Evolutionary conservation across 2,329 filamentous ascomycete genomes (phyloP).

Genomic region (Xylariaceae sp.): DNA sequence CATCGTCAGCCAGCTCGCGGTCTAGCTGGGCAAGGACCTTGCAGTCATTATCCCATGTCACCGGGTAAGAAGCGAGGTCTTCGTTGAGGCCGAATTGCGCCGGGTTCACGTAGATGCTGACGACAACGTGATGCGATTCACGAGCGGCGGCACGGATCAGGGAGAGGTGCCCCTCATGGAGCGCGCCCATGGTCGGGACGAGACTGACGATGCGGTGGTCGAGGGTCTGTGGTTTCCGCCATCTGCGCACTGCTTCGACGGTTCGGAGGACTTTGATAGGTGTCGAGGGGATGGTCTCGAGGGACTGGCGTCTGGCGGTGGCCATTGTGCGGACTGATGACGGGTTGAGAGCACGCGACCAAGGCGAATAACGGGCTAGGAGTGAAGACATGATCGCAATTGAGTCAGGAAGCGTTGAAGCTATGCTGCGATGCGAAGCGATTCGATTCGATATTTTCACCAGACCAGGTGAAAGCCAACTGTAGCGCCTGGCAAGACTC

Average conservation of each 20-base stretch:
- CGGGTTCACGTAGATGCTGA: conserved; percentile 93
- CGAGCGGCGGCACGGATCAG: conserved; percentile 77
- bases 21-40: conserved; percentile 63
- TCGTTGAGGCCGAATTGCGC: conserved; percentile 90
- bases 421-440: background rate
- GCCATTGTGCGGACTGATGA: conserved; percentile 22
- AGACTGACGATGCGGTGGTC: conserved; percentile 72
- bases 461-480: too few relatives aligned
- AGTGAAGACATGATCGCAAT: background rate
- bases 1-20: conserved; percentile 60
- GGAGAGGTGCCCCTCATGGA: conserved; percentile 87
- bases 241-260: conserved; percentile 63
- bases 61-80: conserved; percentile 82
- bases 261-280: conserved; percentile 70
- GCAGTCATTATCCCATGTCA: conserved; percentile 79
- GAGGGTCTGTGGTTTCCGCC: conserved; percentile 60
- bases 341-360: background rate
- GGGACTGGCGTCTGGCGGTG: conserved; percentile 18
- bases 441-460: too few relatives aligned
- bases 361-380: background rate
- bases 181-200: conserved; percentile 94
- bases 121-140: conserved; percentile 81
- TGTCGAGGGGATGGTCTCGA: conserved; percentile 49
- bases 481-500: too few relatives aligned
- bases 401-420: background rate